A percentile compares a stretch with the other conserved stretches of the same genome.
phyloP scores from a whole-genome alignment of 2,329 filamentous ascomycete genomes.

The Dactylellina haptotyla region DNA sequence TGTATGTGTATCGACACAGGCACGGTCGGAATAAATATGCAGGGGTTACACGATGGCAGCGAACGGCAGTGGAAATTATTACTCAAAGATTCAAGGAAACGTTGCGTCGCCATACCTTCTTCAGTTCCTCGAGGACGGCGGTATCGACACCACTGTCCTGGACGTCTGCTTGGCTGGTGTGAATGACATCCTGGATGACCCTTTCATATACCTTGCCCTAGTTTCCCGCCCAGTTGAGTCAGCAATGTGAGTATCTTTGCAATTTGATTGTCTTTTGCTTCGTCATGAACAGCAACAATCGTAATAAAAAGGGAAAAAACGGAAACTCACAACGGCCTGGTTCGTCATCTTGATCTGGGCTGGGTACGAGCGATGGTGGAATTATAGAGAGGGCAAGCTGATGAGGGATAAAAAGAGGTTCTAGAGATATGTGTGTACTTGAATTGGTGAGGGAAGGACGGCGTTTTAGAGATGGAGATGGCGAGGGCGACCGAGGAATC shows the following conservation, averaged over 20 bases:
- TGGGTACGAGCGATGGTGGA: too few relatives aligned
- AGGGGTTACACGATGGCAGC: not conserved
- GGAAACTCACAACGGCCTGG: conserved; percentile 37
- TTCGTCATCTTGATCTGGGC: conserved; percentile 41
- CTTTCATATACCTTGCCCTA: conserved; percentile 81
- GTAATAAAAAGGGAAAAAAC: too few relatives aligned
- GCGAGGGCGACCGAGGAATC: not conserved
- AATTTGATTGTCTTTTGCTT: too few relatives aligned
- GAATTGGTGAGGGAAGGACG: too few relatives aligned
- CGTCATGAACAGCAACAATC: too few relatives aligned
- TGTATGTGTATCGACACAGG: too few relatives aligned
- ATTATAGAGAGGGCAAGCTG: not conserved
- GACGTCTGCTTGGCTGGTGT: conserved; percentile 91
- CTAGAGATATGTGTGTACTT: too few relatives aligned
- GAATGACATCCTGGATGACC: conserved; percentile 86
- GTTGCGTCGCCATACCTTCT: conserved; percentile 73
- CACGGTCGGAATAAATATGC: too few relatives aligned
- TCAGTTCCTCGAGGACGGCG: conserved; percentile 84
- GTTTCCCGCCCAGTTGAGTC: conserved; percentile 27
- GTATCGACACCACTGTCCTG: conserved; percentile 95
- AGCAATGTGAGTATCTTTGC: too few relatives aligned
- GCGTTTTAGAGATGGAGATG: not conserved
- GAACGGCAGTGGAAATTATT: not conserved
- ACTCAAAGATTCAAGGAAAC: too few relatives aligned
- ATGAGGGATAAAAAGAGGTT: too few relatives aligned